phyloP scores from a whole-genome alignment of 2,329 filamentous ascomycete species.

The Boeremia exigua region DNA sequence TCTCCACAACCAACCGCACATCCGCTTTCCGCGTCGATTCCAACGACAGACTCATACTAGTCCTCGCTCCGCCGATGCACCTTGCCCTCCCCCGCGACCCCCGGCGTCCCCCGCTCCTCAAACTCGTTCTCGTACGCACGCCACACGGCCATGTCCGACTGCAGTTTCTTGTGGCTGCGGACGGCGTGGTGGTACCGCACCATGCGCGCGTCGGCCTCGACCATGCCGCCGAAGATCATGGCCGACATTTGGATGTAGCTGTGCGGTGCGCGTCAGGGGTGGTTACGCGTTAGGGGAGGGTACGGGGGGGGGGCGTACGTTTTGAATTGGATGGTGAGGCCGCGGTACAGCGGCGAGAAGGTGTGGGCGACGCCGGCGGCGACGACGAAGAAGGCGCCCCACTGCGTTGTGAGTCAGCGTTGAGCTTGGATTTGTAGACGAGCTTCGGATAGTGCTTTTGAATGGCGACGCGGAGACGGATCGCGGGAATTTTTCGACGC shows the following conservation, averaged over 20 bases:
- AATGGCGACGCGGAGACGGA: no score
- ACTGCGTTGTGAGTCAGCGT: constrained; percentile 52
- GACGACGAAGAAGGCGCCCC: constrained; percentile 70
- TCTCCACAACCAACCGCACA: no score
- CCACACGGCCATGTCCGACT: constrained; percentile 72
- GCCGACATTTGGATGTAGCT: constrained; percentile 86
- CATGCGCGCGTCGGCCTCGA: constrained; percentile 75
- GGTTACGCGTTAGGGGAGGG: not conserved
- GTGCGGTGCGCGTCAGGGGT: not conserved
- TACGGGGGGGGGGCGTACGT: constrained; percentile 20
- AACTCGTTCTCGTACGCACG: constrained; percentile 69
- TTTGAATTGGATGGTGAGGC: constrained; percentile 50
- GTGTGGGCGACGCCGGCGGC: constrained; percentile 68
- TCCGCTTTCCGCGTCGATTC: not conserved
- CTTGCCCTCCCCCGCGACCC: constrained; percentile 43
- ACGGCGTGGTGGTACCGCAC: constrained; percentile 70
- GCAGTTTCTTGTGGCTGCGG: constrained; percentile 68
- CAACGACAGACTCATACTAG: not conserved
- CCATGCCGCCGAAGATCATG: constrained; percentile 79
- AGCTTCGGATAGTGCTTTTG: no score
- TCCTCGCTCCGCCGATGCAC: constrained; percentile 18
- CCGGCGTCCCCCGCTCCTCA: constrained; percentile 50
- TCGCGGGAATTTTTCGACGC: no score
- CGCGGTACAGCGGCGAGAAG: constrained; percentile 74
- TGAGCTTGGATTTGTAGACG: not conserved